Base-by-base conservation (phyloP, 2,329 filamentous ascomycete genomes). In the Alternaria sp. region DNA sequence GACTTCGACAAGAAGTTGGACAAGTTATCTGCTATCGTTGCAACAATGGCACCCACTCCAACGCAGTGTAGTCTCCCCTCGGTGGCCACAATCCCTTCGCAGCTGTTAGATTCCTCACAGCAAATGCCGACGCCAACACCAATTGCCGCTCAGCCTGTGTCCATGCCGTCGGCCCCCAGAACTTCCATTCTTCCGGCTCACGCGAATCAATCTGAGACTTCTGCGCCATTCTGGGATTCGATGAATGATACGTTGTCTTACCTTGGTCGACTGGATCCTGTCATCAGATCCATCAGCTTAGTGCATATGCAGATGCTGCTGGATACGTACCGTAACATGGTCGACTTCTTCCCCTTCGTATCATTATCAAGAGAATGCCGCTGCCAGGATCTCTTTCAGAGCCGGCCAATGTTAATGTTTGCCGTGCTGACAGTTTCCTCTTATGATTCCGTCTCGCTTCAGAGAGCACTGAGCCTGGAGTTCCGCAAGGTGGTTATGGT, bases 281-380 rank as follows among this genome's bases (percentile, higher is more conserved):
- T 76, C 12, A 71, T 77, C 44, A 70, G 73, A 30, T 74, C 72
- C 9, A 77, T 78, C 60, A 75, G 72, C 54, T 60, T 74, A n/a
- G 63, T 70, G 38, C 75, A 77, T 36, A 78, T 78, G 73, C 70
- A 77, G 41, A 63, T 72, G 62, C 55, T 75, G 44, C 56, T 77
- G n/a, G 72, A 77, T 16, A 72, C 55, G 22, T 78, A 76, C 51
- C 64, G 69, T 54, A 65, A 54, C 28, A 77, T 78, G 74, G 66
- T 66, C 32, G 73, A 76, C 51, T 77, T 69, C 54, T 78, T 78
- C 38, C 75, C 75, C 16, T 78, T 78, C 65, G 73, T 78, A 2
- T 51, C 68, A 14, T 34, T 77, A 18, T 71, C 75, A 7, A 72
- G 72, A 9, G 74, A 76, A 3, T 58, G 40, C 30, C 69, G 70